Base-by-base conservation (phyloP, 2,329 filamentous ascomycete genomes). In the Fusarium begoniae region DNA sequence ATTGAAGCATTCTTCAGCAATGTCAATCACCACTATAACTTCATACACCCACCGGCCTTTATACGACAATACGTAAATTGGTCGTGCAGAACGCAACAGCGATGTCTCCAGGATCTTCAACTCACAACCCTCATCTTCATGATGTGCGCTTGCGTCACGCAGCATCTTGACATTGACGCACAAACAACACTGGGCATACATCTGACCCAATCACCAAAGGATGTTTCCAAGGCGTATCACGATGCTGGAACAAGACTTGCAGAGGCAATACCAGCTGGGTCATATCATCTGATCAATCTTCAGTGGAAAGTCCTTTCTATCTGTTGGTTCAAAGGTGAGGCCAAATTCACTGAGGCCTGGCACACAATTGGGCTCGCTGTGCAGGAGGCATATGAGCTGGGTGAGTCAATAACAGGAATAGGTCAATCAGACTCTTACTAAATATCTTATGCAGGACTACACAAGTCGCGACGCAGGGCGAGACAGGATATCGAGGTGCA, bases 1-100 rank as follows among this genome's bases (percentile, higher is more conserved):
- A 37, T 69, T 9, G 66, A 69, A 45, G 45, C 57, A 22, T 69
- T 69, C 24, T 69, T 69, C 18, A 64, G 66, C 44, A 62, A 69
- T 5, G 51, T 69, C n/a, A 69, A 69, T 1, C 66, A 69, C 14
- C 66, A 69, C 13, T 63, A 69, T 15, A 69, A 62, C 17, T 64
- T 69, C n/a, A 57, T 69, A 10, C 41, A 67, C 10, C 28, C 66
- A 11, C 11, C 66, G 3, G 11, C 20, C 8, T 69, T 69, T 2
- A 69, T 69, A 20, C 51, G 45, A 2, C 65, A 69, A 26, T 69
- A 69, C 24, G 12, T 69, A 4, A 13, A 17, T 20, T 69, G 66
- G 66, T 64, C 66, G 2, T 41, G 24, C 28, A 26, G 28, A 51
- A 24, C 6, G 10, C 37, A 47, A 5, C 58, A 45, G 5, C 50